These are phyloP conservation scores for Ganoderma leucocontextum DNA, from an alignment of 1,284 basidiomycete genomes.

Conservation along the genomic window DNA sequence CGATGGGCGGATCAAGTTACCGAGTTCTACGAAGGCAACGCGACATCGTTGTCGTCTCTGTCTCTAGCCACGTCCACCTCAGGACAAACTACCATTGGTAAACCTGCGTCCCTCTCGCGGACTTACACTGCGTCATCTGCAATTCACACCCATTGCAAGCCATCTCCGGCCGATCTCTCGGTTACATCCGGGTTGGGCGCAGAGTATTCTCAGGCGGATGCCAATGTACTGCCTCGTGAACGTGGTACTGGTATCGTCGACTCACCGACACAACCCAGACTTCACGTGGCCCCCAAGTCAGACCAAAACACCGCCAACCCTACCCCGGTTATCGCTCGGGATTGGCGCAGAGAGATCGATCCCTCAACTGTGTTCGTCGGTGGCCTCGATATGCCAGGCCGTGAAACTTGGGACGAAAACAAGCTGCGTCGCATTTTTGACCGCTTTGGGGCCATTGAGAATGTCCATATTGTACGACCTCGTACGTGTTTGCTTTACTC, in stretches of 20 bases:
- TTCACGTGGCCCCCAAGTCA: no score
- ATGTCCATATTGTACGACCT: conserved; percentile 69
- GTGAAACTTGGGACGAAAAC: conserved; percentile 71
- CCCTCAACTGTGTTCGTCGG: conserved; percentile 78
- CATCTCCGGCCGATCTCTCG: background rate
- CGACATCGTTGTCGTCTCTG: conserved; percentile 20
- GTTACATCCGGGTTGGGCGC: background rate
- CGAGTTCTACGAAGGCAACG: conserved; percentile 18
- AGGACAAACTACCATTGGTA: background rate
- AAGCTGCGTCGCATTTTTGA: conserved; percentile 65
- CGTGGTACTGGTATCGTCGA: background rate
- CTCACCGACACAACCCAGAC: background rate
- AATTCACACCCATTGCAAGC: background rate
- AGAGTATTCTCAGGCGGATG: background rate
- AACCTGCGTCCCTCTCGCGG: no score
- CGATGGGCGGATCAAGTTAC: conserved; percentile 28
- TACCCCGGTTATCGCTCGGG: conserved; percentile 14
- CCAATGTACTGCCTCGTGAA: background rate
- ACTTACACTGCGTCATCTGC: background rate
- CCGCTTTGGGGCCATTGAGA: conserved; percentile 68
- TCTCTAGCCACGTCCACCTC: background rate
- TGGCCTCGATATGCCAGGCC: conserved; percentile 70
- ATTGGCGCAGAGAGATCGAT: conserved; percentile 55
- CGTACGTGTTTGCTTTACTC: conserved; percentile 48
- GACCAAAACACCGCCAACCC: background rate